These are phyloP conservation scores for Auricularia sp. DNA, from an alignment of 768 basidiomycete genomes.

Conservation along the genomic window DNA sequence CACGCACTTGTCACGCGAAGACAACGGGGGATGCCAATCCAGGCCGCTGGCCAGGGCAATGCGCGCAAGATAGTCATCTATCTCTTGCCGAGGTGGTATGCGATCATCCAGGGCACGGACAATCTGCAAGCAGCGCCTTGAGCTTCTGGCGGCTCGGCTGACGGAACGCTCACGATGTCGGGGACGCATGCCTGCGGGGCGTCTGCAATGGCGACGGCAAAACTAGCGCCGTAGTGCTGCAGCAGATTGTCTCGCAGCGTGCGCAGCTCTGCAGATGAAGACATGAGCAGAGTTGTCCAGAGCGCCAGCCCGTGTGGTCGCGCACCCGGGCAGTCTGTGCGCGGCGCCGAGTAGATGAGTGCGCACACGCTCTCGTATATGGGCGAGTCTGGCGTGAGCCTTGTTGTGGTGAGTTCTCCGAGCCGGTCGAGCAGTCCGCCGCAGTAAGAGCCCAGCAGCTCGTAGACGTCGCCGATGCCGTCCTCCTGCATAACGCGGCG, in stretches of 20 bases:
- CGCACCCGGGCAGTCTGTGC: neutral
- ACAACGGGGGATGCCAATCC: conserved; percentile 51
- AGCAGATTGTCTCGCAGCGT: neutral
- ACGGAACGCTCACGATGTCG: neutral
- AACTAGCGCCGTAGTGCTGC: conserved; percentile 1
- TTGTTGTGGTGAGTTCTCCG: neutral
- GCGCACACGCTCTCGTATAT: conserved; percentile 1
- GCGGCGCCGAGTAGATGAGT: neutral
- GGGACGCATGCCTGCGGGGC: neutral
- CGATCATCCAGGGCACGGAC: conserved; percentile 41
- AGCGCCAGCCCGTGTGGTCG: neutral
- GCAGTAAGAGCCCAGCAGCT: neutral
- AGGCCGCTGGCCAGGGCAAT: conserved; percentile 46
- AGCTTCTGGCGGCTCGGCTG: neutral
- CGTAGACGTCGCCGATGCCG: neutral
- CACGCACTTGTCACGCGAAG: conserved; percentile 52
- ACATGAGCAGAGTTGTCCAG: neutral
- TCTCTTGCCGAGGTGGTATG: conserved; percentile 42
- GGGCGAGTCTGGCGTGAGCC: conserved; percentile 1
- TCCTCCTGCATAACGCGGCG: neutral
- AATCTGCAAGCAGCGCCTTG: conserved; percentile 25
- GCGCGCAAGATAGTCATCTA: conserved; percentile 44
- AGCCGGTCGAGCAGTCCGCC: conserved; percentile 1
- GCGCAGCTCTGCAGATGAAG: neutral
- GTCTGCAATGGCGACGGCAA: neutral